Conservation (phyloP, 129 eudicot genomes). For the Ambrosia artemisiifolia region DNA sequence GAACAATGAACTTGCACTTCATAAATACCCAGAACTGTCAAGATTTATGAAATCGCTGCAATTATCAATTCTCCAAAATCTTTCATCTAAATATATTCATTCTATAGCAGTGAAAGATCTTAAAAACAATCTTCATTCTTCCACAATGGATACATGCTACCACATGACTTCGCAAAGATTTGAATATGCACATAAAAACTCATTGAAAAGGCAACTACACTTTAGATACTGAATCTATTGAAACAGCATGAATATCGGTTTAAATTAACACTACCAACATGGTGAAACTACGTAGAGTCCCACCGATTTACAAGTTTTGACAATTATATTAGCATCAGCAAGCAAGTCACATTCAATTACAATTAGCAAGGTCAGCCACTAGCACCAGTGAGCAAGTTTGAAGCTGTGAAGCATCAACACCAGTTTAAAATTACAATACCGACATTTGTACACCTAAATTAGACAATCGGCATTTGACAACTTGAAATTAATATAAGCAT, state of each 20-base stretch:
- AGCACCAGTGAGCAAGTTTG: background rate
- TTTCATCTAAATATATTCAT: background rate
- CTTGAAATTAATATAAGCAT: background rate
- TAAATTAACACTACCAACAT: background rate
- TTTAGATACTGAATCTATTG: background rate
- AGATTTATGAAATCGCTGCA: background rate
- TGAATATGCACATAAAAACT: background rate
- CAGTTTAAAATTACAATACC: background rate
- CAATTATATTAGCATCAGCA: background rate
- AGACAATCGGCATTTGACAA: background rate
- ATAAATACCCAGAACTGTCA: background rate
- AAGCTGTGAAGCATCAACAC: background rate
- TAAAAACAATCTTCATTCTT: background rate
- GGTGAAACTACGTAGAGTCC: background rate
- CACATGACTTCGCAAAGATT: background rate
- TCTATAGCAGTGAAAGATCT: background rate
- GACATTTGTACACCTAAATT: background rate
- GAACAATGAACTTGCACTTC: conserved; percentile 3
- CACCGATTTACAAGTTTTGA: background rate
- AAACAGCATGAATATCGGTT: background rate
- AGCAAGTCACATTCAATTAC: background rate
- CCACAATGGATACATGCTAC: background rate
- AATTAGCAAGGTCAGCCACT: no score
- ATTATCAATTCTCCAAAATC: background rate
- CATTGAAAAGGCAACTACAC: background rate